Conservation (phyloP, 495 filamentous ascomycete species). For the Penicillium turbatum region DNA sequence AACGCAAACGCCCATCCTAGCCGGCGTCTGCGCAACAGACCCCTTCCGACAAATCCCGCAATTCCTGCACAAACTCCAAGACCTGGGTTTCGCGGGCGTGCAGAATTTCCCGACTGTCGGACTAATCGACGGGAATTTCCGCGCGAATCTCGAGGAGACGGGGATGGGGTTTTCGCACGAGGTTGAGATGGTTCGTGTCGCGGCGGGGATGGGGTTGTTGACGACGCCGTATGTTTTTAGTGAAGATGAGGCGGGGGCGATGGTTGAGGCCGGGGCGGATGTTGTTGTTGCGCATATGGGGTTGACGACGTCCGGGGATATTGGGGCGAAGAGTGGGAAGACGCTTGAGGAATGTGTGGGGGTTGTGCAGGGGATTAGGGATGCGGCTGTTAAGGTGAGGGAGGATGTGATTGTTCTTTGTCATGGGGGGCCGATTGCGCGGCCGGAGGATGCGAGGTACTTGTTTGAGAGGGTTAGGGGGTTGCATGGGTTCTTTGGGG, state of each 20-base stretch:
- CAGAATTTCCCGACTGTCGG: constrained; percentile 74
- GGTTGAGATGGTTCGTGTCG: constrained; percentile 58
- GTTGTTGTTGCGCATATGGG: constrained; percentile 67
- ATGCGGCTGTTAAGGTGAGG: constrained; percentile 52
- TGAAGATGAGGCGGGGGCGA: constrained; percentile 51
- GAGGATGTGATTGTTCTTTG: constrained; percentile 61
- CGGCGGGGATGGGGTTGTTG: constrained; percentile 53
- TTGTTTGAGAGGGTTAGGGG: constrained; percentile 55
- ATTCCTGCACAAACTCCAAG: constrained; percentile 55
- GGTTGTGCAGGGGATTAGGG: constrained; percentile 57
- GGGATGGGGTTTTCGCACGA: constrained; percentile 63
- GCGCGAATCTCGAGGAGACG: constrained; percentile 63
- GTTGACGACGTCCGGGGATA: constrained; percentile 58
- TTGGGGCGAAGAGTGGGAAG: constrained; percentile 58
- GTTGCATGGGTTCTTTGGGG: constrained; percentile 67
- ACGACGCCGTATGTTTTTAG: constrained; percentile 69
- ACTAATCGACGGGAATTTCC: constrained; percentile 63
- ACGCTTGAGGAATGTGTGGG: constrained; percentile 57
- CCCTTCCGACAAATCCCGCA: constrained; percentile 55
- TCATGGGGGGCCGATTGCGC: constrained; percentile 65
- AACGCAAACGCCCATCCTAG: constrained; percentile 56
- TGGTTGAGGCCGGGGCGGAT: constrained; percentile 62
- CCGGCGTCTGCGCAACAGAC: constrained; percentile 65
- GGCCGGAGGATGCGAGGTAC: constrained; percentile 57
- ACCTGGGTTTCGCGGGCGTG: constrained; percentile 60